Percentiles rank a stretch among this genome's conserved stretches.
Evolutionary conservation across 176 grass and related monocot species (phyloP).

Genomic region (Aegilops umbellulata): DNA sequence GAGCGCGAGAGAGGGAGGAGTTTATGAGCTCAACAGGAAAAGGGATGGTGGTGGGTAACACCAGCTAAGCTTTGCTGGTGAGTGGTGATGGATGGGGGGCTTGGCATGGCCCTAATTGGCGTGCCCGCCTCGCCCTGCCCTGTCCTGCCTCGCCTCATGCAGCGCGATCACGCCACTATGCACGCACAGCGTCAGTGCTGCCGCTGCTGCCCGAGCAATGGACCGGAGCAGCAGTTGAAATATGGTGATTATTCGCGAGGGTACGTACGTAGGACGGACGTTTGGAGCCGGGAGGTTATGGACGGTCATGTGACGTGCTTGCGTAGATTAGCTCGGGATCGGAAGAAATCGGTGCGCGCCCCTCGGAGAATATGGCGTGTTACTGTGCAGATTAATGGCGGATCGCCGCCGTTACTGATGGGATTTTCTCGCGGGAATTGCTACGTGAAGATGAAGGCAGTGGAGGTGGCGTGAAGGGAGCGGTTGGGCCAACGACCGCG

Average conservation of each 20-base stretch:
- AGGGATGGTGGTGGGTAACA: constrained; percentile 7
- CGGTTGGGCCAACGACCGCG: background rate
- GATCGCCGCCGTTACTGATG: background rate
- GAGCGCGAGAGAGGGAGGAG: too few species aligned
- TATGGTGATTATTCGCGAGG: background rate
- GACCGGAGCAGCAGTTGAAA: background rate
- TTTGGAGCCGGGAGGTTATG: background rate
- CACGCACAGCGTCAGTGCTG: background rate
- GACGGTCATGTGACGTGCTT: background rate
- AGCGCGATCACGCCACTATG: background rate
- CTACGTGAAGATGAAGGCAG: background rate
- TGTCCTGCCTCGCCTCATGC: constrained; percentile 2
- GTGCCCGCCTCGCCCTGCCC: background rate
- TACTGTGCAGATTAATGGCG: background rate
- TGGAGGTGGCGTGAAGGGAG: background rate
- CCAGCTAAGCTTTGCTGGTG: constrained; percentile 47
- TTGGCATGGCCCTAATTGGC: constrained; percentile 9
- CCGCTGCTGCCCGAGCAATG: background rate
- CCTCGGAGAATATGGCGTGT: background rate
- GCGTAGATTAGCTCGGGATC: background rate
- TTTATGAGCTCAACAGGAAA: constrained; percentile 1
- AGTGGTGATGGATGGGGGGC: background rate
- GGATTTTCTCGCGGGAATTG: background rate
- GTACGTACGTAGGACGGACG: too few species aligned
- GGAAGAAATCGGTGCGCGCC: background rate